A percentile compares a stretch with the other conserved stretches of the same genome.
Conservation (phyloP, 2,329 filamentous ascomycete species). For the Davidsoniella australis region DNA sequence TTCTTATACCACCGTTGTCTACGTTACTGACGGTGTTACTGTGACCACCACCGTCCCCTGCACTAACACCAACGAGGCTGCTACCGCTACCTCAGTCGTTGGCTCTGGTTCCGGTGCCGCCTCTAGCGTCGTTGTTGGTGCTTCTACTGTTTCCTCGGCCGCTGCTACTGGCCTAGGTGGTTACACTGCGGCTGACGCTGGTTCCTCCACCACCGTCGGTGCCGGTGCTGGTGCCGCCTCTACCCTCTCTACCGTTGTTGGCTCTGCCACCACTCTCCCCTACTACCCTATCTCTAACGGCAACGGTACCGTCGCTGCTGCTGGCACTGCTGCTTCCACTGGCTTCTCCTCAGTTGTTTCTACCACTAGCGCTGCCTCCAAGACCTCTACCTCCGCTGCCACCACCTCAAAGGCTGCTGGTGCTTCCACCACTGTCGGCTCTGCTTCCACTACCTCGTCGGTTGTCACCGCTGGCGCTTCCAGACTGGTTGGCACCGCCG, state of each 20-base stretch:
- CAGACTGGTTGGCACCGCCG: slow-evolving; percentile 8
- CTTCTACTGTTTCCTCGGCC: not conserved
- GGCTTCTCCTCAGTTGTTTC: not conserved
- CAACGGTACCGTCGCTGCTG: not conserved
- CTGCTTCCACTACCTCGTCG: not conserved
- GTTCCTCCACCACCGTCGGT: not conserved
- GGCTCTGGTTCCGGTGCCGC: not conserved
- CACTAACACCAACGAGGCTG: not conserved
- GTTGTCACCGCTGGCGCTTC: slow-evolving; percentile 11
- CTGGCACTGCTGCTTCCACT: not conserved
- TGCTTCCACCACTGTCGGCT: not conserved
- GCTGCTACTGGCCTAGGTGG: too few species aligned
- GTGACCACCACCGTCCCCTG: slow-evolving; percentile 1
- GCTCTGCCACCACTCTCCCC: slow-evolving; percentile 1
- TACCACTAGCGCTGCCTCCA: not conserved
- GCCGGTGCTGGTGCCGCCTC: not conserved
- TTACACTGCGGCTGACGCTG: not conserved
- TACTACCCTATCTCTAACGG: slow-evolving; percentile 1
- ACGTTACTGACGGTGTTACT: slow-evolving; percentile 2
- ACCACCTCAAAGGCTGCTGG: not conserved
- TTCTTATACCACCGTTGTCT: not conserved
- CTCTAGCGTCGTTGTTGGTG: not conserved
- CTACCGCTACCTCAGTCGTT: not conserved
- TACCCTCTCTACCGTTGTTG: not conserved
- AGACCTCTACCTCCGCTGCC: not conserved